Evolutionary conservation across 1,284 basidiomycete genomes (phyloP).

Genomic region (Ganoderma leucocontextum): DNA sequence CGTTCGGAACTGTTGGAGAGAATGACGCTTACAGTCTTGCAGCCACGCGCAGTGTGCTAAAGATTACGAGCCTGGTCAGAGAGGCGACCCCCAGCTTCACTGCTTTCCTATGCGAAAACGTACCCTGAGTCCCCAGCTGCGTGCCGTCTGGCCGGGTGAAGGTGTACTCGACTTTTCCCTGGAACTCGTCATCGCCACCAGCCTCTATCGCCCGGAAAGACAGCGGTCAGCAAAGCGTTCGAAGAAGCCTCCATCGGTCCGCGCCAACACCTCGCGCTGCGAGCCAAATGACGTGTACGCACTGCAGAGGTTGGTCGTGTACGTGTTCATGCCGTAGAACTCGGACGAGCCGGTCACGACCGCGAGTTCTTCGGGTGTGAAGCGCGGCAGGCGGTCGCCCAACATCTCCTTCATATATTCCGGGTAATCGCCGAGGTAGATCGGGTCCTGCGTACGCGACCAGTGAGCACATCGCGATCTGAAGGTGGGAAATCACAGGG

Average conservation of each 20-base stretch:
- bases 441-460: conserved; percentile 59
- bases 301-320: conserved; percentile 77
- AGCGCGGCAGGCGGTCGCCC: conserved; percentile 70
- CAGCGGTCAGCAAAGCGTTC: background rate
- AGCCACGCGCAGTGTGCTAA: conserved; percentile 69
- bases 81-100: background rate
- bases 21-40: conserved; percentile 59
- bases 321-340: conserved; percentile 79
- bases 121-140: conserved; percentile 73
- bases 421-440: conserved; percentile 80
- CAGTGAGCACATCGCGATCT: conserved; percentile 6
- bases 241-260: background rate
- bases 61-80: background rate
- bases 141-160: conserved; percentile 72
- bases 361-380: conserved; percentile 66
- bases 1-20: background rate
- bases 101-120: conserved; percentile 12
- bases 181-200: conserved; percentile 71
- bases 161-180: conserved; percentile 67
- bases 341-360: conserved; percentile 76
- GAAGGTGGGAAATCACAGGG: background rate
- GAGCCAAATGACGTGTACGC: conserved; percentile 37
- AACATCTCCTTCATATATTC: conserved; percentile 66
- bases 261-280: background rate
- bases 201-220: conserved; percentile 49